Conservation (phyloP, 164 flowering plant genomes). For the Dillenia turbinata region DNA sequence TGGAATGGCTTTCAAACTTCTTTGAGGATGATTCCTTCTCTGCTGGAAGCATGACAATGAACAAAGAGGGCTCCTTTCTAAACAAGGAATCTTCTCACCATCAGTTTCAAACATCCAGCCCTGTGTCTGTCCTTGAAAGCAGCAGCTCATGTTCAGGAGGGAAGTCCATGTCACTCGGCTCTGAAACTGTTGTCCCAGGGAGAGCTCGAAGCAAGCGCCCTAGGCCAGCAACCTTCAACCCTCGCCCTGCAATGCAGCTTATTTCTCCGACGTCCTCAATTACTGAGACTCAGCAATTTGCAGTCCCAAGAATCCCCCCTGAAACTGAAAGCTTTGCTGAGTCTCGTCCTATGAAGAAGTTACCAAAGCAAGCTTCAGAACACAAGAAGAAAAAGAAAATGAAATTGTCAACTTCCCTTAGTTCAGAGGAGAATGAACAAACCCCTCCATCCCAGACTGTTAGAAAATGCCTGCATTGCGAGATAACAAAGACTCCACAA, state of each 20-base stretch:
- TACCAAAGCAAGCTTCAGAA: constrained; percentile 22
- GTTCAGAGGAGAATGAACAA: constrained; percentile 10
- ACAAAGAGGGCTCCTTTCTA: constrained; percentile 22
- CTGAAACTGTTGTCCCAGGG: constrained; percentile 28
- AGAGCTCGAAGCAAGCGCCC: constrained; percentile 92
- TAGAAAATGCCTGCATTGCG: constrained; percentile 88
- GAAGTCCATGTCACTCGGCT: constrained; percentile 32
- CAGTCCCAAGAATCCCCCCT: constrained; percentile 16
- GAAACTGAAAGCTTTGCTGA: constrained; percentile 54
- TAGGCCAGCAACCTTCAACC: constrained; percentile 63
- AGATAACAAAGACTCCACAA: constrained; percentile 88
- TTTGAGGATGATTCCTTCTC: constrained; percentile 78
- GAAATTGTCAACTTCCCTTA: constrained; percentile 25
- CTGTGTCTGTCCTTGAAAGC: constrained; percentile 84
- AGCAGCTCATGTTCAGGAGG: constrained; percentile 62
- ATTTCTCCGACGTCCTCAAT: constrained; percentile 38
- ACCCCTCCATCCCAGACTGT: constrained; percentile 16
- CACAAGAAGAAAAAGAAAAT: constrained; percentile 63
- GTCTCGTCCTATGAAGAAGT: constrained; percentile 33
- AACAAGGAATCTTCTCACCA: constrained; percentile 23
- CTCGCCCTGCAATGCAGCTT: constrained; percentile 54
- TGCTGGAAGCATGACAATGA: constrained; percentile 45
- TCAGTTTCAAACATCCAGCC: constrained; percentile 66
- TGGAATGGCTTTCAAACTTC: constrained; percentile 86
- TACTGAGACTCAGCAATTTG: constrained; percentile 14